These are phyloP conservation scores for Logfia minima DNA, from an alignment of 129 eudicot genomes.

Conservation along the genomic window DNA sequence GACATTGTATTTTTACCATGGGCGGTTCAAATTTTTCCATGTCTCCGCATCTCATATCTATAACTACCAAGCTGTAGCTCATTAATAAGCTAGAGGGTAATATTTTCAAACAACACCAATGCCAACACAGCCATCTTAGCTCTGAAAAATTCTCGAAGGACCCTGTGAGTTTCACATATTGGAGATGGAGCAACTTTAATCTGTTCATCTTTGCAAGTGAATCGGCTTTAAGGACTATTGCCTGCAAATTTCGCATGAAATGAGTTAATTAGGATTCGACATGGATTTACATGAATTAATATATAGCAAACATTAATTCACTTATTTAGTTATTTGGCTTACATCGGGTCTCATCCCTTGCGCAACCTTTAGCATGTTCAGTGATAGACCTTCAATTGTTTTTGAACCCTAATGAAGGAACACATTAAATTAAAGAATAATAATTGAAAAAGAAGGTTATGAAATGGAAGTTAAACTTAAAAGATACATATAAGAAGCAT, in stretches of 20 bases:
- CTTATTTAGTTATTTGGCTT: not conserved
- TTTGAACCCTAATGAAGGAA: slow-evolving; percentile 23
- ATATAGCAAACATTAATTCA: not conserved
- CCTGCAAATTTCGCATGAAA: not conserved
- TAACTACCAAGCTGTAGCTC: slow-evolving; percentile 6
- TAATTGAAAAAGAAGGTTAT: not conserved
- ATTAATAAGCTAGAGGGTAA: not conserved
- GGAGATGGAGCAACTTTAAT: slow-evolving; percentile 4
- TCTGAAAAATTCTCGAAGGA: slow-evolving; percentile 9
- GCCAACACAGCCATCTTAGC: slow-evolving; percentile 4
- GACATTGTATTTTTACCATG: not conserved
- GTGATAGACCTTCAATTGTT: slow-evolving; percentile 34
- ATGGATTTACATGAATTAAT: not conserved
- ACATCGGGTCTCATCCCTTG: not conserved
- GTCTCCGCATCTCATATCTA: slow-evolving; percentile 25
- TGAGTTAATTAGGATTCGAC: not conserved
- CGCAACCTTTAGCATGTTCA: slow-evolving; percentile 6
- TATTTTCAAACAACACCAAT: not conserved
- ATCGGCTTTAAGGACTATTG: not conserved
- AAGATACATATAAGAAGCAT: not conserved
- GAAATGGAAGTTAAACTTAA: not conserved
- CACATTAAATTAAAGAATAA: not conserved
- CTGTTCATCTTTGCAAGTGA: slow-evolving; percentile 5
- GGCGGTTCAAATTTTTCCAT: slow-evolving; percentile 13
- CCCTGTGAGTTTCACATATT: not conserved